phyloP scores from a whole-genome alignment of 2,329 filamentous ascomycete species.

The Blastomyces gilchristii region DNA sequence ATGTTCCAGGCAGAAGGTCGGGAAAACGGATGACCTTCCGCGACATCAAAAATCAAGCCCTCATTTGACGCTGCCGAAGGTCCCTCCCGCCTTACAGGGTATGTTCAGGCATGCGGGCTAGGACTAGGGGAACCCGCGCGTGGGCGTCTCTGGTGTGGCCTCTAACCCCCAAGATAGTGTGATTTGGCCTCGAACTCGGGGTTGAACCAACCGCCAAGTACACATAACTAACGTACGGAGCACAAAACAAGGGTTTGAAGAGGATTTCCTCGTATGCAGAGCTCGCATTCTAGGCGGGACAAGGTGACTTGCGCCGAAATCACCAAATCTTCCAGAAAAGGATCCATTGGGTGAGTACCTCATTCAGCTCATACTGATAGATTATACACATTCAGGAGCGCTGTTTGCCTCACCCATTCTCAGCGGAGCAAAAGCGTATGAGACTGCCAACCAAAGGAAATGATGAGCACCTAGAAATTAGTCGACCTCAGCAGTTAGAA shows the following conservation, averaged over 20 bases:
- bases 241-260: too few species aligned
- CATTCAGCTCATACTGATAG: background rate
- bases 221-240: too few species aligned
- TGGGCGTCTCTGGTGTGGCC: too few species aligned
- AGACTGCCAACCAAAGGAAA: background rate
- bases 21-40: background rate
- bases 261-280: too few species aligned
- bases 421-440: background rate
- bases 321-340: background rate
- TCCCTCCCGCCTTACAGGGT: background rate
- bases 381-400: background rate
- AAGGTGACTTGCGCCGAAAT: too few species aligned
- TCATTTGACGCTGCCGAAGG: background rate
- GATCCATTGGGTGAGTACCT: background rate
- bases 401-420: background rate
- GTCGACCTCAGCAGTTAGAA: background rate
- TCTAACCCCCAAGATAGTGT: too few species aligned
- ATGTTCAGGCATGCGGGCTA: too few species aligned
- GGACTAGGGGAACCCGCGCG: too few species aligned
- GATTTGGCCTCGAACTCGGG: too few species aligned
- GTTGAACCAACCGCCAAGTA: too few species aligned
- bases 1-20: background rate
- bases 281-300: too few species aligned
- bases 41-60: background rate
- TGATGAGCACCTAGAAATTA: background rate